Conservation (phyloP, 2,329 filamentous ascomycete species). For the Hymenoscyphus fructigenus region DNA sequence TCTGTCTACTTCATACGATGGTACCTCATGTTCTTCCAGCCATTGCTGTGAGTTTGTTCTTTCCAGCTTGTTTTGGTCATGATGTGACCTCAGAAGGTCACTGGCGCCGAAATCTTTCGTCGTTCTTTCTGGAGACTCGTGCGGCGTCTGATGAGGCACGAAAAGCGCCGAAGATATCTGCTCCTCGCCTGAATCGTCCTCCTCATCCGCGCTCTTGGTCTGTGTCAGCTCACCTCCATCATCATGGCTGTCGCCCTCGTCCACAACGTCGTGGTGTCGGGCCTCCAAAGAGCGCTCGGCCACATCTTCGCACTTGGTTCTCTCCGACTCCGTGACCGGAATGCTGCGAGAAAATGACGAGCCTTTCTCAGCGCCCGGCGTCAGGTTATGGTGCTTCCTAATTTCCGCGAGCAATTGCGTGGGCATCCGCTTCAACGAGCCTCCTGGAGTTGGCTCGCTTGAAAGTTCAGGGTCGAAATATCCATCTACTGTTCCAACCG, state of each 20-base stretch:
- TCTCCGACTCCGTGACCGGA: conserved; percentile 33
- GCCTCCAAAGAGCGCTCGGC: conserved; percentile 10
- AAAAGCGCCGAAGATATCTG: conserved; percentile 87
- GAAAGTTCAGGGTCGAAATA: conserved; percentile 28
- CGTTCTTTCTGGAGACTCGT: conserved; percentile 42
- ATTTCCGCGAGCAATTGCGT: conserved; percentile 35
- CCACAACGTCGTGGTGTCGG: conserved; percentile 8
- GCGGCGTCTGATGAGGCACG: conserved; percentile 66
- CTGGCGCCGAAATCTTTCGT: conserved; percentile 17
- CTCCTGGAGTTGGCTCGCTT: conserved; percentile 22
- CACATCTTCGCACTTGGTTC: conserved; percentile 18
- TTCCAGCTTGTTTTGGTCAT: conserved; percentile 25
- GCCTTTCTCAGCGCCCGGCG: conserved; percentile 31
- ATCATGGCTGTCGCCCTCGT: conserved; percentile 32
- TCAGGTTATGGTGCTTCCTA: conserved; percentile 35
- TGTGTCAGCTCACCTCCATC: conserved; percentile 40
- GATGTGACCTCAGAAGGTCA: conserved; percentile 13
- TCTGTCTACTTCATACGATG: conserved; percentile 39
- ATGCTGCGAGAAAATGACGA: conserved; percentile 37
- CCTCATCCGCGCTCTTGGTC: conserved; percentile 40
- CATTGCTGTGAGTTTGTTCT: conserved; percentile 34
- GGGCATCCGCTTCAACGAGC: conserved; percentile 30
- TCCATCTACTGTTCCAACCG: conserved; percentile 19
- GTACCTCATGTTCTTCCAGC: conserved; percentile 37
- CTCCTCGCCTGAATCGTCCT: conserved; percentile 69